phyloP scores from a whole-genome alignment of 148 eudicot genomes.

The Fagopyrum homotropicum region DNA sequence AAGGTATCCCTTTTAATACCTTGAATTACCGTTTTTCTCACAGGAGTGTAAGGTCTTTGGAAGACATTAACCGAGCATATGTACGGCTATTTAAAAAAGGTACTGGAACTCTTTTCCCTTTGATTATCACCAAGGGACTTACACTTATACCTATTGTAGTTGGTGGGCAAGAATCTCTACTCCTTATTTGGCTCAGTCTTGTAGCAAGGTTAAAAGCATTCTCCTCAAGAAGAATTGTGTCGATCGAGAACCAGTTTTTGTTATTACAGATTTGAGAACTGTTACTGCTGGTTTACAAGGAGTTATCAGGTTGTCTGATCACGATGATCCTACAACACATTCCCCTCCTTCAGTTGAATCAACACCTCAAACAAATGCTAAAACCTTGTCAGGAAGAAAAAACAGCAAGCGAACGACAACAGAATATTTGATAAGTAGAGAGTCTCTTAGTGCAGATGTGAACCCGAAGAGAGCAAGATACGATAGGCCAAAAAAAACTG shows the following conservation, averaged over 20 bases:
- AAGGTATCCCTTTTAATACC: too few relatives aligned
- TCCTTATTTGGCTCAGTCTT: not conserved
- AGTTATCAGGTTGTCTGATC: not conserved
- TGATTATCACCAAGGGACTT: not conserved
- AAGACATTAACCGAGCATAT: not conserved
- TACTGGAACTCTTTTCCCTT: not conserved
- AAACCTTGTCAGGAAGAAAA: not conserved
- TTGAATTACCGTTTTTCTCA: too few relatives aligned
- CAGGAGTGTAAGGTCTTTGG: too few relatives aligned
- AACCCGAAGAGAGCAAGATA: not conserved
- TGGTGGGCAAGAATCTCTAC: not conserved
- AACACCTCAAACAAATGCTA: not conserved
- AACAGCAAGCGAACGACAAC: not conserved
- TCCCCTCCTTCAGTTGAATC: not conserved
- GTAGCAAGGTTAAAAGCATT: not conserved
- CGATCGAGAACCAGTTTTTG: not conserved
- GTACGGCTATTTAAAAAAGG: not conserved
- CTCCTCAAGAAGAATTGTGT: not conserved
- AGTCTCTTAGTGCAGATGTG: not conserved
- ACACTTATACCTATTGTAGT: not conserved
- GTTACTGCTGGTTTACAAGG: not conserved
- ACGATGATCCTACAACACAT: not conserved
- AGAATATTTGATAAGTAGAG: too few relatives aligned
- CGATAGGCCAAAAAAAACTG: not conserved
- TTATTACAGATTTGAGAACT: not conserved